phyloP scores from a whole-genome alignment of 306 rosid genomes.

The Cicer judaicum region DNA sequence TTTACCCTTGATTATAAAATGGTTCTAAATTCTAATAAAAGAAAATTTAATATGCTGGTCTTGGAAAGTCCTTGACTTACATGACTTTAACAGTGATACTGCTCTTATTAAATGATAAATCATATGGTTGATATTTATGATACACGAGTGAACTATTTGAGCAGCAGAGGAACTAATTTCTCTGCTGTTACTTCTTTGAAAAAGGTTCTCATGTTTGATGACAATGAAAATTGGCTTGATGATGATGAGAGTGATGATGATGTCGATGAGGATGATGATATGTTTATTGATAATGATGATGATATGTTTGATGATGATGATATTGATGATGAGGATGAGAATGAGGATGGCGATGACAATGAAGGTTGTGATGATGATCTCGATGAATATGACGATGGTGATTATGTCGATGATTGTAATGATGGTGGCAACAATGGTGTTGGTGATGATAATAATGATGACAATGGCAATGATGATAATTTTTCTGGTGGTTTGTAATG shows the following conservation, averaged over 20 bases:
- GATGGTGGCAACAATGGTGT: conserved; percentile 23
- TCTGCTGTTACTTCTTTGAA: conserved; percentile 75
- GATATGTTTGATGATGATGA: neutral
- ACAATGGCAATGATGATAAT: conserved; percentile 50
- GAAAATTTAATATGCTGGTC: conserved; percentile 14
- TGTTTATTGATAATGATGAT: neutral
- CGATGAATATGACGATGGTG: neutral
- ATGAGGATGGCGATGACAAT: neutral
- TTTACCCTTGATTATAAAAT: conserved; percentile 14
- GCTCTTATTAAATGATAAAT: conserved; percentile 33
- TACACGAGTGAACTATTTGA: conserved; percentile 43
- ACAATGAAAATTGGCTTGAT: conserved; percentile 7
- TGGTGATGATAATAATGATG: conserved; percentile 44
- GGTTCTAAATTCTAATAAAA: conserved; percentile 6
- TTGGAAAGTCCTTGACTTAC: conserved; percentile 24
- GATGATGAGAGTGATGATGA: neutral
- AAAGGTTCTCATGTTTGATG: conserved; percentile 60
- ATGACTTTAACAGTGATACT: conserved; percentile 7
- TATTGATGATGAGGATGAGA: neutral
- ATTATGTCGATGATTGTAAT: conserved; percentile 4
- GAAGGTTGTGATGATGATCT: neutral
- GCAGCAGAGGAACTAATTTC: conserved; percentile 84
- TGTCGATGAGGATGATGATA: neutral
- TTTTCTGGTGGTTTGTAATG: conserved; percentile 53
- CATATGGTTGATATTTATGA: conserved; percentile 44